Base-by-base conservation (phyloP, 331 rosid genomes). In the Phaseolus coccineus region DNA sequence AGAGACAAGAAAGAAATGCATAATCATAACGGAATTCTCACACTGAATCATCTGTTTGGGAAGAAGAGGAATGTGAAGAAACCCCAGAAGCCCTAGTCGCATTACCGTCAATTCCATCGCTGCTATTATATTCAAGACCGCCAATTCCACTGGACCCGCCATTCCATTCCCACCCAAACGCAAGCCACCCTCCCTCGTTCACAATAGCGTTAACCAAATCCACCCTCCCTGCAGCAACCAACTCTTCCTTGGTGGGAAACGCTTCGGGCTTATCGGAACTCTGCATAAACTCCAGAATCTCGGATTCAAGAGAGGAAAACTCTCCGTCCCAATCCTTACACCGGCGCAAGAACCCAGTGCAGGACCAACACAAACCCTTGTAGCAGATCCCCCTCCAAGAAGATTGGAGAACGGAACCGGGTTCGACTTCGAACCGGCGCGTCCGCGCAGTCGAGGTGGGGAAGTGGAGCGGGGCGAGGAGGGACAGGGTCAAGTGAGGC, bases 261-360 rank as follows among this genome's bases (percentile, higher is more conserved):
- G 84, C 85, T 27, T 46, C 73, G 0, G 97, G 96, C 42, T 86
- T 93, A 46, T 73, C 67, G 4, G 97, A 93, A 57, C 53, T 81
- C 81, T 83, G 74, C 99, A 96, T 96, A 69, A 96, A 96, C 91
- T 90, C 91, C 87, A 96, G 79, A 86, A 96, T 81, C 87, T 91
- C 88, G 1, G 83, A 85, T 39, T 96, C 99, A 69, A 93, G 84
- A 4, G 77, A 84, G 19, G 79, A 85, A 6, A 79, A 85, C 67
- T 82, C 97, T 15, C 81, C 94, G 12, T 82, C 87, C 84, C 77
- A 87, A 28, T 62, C 82, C 48, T 78, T 85, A 61, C 97, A 91
- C 71, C 90, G 84, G 69, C 89, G 81, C 76, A 76, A 62, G 58
- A 90, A 69, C 76, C 89, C 88, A 59, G 87, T 80, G 28, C 74